Conservation (phyloP, 1,139 yeast species). For the Hemisphaericaspora subhashii region DNA sequence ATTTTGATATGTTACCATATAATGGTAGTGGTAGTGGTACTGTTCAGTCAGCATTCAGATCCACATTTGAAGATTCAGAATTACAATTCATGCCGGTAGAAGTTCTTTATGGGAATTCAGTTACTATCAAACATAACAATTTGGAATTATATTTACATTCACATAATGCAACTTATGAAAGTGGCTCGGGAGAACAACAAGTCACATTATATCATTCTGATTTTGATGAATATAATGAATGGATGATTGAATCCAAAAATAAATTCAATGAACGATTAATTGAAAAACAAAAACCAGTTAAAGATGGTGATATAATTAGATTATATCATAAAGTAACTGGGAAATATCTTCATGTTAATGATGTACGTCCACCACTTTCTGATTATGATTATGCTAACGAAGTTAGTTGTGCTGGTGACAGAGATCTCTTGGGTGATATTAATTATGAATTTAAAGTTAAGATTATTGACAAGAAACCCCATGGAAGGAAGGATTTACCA, state of each 20-base stretch:
- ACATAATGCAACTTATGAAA: constrained; percentile 51
- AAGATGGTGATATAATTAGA: constrained; percentile 52
- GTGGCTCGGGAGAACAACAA: constrained; percentile 65
- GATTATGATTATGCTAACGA: constrained; percentile 80
- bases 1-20: constrained; percentile 46
- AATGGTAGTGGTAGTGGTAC: constrained; percentile 53
- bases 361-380: constrained; percentile 69
- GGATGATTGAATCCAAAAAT: constrained; percentile 58
- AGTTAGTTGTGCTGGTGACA: constrained; percentile 64
- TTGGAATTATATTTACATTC: constrained; percentile 71
- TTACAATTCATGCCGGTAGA: constrained; percentile 41
- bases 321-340: constrained; percentile 65
- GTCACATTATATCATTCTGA: constrained; percentile 60
- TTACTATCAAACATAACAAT: constrained; percentile 64
- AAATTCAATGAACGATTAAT: constrained; percentile 31
- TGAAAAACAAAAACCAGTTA: constrained; percentile 35
- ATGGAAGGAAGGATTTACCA: constrained; percentile 32
- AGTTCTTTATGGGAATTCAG: constrained; percentile 63
- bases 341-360: constrained; percentile 56
- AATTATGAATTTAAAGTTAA: constrained; percentile 54
- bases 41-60: constrained; percentile 60
- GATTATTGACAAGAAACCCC: constrained; percentile 29
- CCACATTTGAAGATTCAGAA: constrained; percentile 45
- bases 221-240: constrained; percentile 57
- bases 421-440: constrained; percentile 46